A percentile compares a stretch with the other conserved stretches of the same genome.
Conservation (phyloP, 139 green algal genomes). For the Chlamydomonas schloesseri region DNA sequence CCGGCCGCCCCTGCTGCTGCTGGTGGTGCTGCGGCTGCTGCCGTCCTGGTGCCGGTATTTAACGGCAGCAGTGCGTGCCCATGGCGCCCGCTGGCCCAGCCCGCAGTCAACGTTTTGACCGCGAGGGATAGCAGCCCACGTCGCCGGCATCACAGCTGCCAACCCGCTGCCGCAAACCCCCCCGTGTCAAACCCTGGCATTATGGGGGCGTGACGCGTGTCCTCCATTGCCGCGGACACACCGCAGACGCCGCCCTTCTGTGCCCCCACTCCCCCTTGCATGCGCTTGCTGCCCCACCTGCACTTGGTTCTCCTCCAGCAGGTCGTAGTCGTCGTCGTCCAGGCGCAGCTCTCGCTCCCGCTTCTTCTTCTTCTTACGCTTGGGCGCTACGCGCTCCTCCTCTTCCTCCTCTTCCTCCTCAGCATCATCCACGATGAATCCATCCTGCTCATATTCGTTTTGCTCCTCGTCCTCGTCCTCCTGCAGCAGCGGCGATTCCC, state of each 20-base stretch:
- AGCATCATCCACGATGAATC: conserved; percentile 23
- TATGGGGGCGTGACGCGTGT: not conserved
- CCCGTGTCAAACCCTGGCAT: too few relatives aligned
- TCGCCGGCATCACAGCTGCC: too few relatives aligned
- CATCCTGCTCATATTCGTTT: conserved; percentile 53
- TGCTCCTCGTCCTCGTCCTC: conserved; percentile 62
- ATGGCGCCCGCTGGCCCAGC: too few relatives aligned
- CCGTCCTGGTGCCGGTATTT: too few relatives aligned
- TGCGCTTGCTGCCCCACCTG: conserved; percentile 35
- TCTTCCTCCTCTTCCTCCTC: conserved; percentile 52
- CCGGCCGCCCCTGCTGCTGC: too few relatives aligned
- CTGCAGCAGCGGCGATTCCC: not conserved
- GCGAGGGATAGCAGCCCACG: too few relatives aligned
- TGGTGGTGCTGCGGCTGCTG: too few relatives aligned
- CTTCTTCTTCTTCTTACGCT: conserved; percentile 50
- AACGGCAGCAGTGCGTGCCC: too few relatives aligned
- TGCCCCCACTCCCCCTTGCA: not conserved
- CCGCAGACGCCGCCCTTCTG: too few relatives aligned
- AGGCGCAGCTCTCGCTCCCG: conserved; percentile 70
- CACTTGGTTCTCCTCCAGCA: conserved; percentile 87
- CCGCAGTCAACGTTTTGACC: too few relatives aligned
- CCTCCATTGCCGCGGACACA: too few relatives aligned
- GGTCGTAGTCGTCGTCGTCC: conserved; percentile 94
- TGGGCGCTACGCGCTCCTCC: conserved; percentile 13
- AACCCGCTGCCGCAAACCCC: too few relatives aligned